A percentile compares a stretch with the other conserved stretches of the same genome.
These are phyloP conservation scores for Vachellia collinsii DNA, from an alignment of 306 rosid genomes.

Conservation along the genomic window DNA sequence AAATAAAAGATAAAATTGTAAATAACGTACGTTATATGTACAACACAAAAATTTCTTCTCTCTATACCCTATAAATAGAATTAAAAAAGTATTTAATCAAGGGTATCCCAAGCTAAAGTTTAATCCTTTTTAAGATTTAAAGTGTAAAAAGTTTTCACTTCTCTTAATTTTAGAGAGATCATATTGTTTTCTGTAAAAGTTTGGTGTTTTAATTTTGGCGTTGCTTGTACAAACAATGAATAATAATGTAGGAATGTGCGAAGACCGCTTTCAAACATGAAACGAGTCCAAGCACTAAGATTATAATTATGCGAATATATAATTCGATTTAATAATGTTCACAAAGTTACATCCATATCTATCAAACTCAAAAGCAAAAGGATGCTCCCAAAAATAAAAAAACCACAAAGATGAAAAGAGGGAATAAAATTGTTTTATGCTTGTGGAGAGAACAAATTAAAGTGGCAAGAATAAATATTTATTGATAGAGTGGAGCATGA, in stretches of 20 bases:
- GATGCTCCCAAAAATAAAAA: not conserved
- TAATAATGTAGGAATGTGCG: not conserved
- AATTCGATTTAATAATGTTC: not conserved
- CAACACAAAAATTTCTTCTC: too few species aligned
- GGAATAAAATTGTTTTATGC: slow-evolving; percentile 33
- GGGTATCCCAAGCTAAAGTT: too few species aligned
- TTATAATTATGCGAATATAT: not conserved
- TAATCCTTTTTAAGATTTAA: too few species aligned
- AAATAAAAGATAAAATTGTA: too few species aligned
- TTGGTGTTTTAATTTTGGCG: not conserved
- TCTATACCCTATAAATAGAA: too few species aligned
- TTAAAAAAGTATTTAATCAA: too few species aligned
- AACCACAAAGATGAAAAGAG: not conserved
- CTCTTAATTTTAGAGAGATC: too few species aligned
- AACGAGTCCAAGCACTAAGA: not conserved
- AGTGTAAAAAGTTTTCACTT: too few species aligned
- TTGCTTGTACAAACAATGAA: not conserved
- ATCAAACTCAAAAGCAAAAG: slow-evolving; percentile 6
- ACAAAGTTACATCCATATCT: not conserved
- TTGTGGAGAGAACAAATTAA: slow-evolving; percentile 40
- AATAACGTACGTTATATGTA: too few species aligned
- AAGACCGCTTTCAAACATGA: not conserved
- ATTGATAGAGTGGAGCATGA: slow-evolving; percentile 33
- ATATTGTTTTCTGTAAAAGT: not conserved
- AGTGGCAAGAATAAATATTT: slow-evolving; percentile 24